These are phyloP conservation scores for Lotmaria passim DNA, from an alignment of 208 protist species.

Conservation along the genomic window DNA sequence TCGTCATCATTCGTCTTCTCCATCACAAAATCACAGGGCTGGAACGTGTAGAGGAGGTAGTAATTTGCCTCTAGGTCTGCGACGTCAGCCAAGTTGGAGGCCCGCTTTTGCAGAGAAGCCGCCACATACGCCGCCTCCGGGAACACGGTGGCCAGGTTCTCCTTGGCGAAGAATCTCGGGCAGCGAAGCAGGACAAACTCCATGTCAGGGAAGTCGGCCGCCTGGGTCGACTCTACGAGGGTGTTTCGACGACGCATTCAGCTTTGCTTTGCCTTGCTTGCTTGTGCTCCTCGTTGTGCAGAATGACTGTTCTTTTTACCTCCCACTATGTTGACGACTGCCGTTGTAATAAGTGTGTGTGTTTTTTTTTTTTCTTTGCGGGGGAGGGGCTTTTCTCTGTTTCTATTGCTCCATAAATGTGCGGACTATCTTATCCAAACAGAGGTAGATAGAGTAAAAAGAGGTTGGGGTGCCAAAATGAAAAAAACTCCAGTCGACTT, in stretches of 20 bases:
- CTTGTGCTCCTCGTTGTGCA: background rate
- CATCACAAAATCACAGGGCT: slow-evolving; percentile 34
- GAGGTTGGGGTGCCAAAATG: no score
- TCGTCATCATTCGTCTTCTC: slow-evolving; percentile 1
- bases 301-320: background rate
- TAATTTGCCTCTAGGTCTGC: slow-evolving; percentile 16
- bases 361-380: no score
- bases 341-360: no score
- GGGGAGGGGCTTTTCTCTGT: no score
- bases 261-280: background rate
- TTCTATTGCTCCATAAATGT: no score
- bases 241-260: slow-evolving; percentile 31
- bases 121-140: slow-evolving; percentile 22
- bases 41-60: slow-evolving; percentile 56
- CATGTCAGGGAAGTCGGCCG: slow-evolving; percentile 23
- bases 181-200: slow-evolving; percentile 45
- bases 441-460: no score
- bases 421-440: no score
- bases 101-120: background rate
- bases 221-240: slow-evolving; percentile 16
- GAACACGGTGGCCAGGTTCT: slow-evolving; percentile 52
- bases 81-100: background rate
- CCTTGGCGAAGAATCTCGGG: slow-evolving; percentile 40
- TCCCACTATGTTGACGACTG: background rate
- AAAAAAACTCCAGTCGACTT: no score